Base-by-base conservation (phyloP, 768 basidiomycete species). In the Phallus indusiatus region DNA sequence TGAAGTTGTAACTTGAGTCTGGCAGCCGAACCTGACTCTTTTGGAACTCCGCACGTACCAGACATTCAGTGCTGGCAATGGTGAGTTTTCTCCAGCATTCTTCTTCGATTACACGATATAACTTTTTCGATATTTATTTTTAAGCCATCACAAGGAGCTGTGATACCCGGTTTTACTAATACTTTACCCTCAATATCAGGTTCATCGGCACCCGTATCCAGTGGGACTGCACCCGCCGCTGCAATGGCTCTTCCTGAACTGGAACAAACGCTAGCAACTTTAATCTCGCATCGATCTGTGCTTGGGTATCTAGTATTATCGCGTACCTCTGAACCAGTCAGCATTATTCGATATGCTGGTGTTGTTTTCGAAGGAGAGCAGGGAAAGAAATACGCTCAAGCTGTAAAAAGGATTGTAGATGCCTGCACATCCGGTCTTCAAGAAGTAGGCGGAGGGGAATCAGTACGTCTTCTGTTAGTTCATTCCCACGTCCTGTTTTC, bases 291-390 rank as follows among this genome's bases (percentile, higher is more conserved):
- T 67, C 81, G 89, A 17, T 86, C 89, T 18, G 91, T 94, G 3
- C 80, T 91, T 6, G 92, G 93, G 1, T 94, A 94, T 69, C 79
- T 95, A 66, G 80, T 94, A 0, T 76, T 94, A 34, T 86, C 90
- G 2, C 79, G 90, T 4, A 80, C 83, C 0, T 16, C 18, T 14
- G 55, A 56, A 22, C 85, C 84, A 6, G 79, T 82, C 18, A 83
- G 84, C 64, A 91, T 96, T 63, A 86, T 96, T 65, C 79, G 89
- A 34, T 85, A 90, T 65, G 85, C 88, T 0, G 90, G 90, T 14
- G 88, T 88, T 55, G 79, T 90, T 5, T 92, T 92, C 64, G 90
- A 92, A 62, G 89, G 90, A 34, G 90, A 91, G 62, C 85, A 87
- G 42, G 90, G 90, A 21, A 76, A 73, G 67, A 84, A 81, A 64